Base-by-base conservation (phyloP, 2,329 filamentous ascomycete genomes). In the Verticillium longisporum region DNA sequence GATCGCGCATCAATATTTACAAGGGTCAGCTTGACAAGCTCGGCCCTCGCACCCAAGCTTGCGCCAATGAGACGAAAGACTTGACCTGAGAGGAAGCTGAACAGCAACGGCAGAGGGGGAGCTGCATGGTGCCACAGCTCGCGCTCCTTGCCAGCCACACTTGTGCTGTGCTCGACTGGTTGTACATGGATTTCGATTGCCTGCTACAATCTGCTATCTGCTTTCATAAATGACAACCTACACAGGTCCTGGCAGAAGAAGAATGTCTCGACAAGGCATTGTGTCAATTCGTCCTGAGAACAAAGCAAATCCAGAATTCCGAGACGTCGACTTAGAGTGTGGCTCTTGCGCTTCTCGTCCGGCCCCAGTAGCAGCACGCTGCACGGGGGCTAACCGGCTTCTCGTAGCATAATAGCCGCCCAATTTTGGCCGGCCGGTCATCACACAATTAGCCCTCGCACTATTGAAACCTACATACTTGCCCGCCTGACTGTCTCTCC, bases 1-100 rank as follows among this genome's bases (percentile, higher is more conserved):
- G 67, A 71, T 72, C 66, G 68, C 66, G 68, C 71, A 71, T 65
- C 67, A 68, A 64, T 60, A 63, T 68, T 68, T 63, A 61, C 67
- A 21, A 66, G 66, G 58, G 61, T 55, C 65, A 64, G 61, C 62
- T 38, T 61, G 65, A 59, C 55, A 58, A 63, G 53, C 59, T 60
- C 62, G 66, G 45, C n/a, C 18, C 45, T 50, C n/a, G 45, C 45
- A 50, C 45, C 45, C 63, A 56, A 63, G 64, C 64, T 65, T 58
- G 57, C 61, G 54, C 64, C 63, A 66, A 58, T 66, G 63, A 61
- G 57, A 58, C 57, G 59, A 55, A 33, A 9, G 32, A 34, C 32
- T 26, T 33, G 54, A 33, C 13, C 13, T 18, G 31, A 33, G 18
- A 21, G 31, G n/a, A 21, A 50, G 45, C 45, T 50, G 45, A 50